phyloP scores from a whole-genome alignment of 306 rosid genomes.

The Lotus japonicus region DNA sequence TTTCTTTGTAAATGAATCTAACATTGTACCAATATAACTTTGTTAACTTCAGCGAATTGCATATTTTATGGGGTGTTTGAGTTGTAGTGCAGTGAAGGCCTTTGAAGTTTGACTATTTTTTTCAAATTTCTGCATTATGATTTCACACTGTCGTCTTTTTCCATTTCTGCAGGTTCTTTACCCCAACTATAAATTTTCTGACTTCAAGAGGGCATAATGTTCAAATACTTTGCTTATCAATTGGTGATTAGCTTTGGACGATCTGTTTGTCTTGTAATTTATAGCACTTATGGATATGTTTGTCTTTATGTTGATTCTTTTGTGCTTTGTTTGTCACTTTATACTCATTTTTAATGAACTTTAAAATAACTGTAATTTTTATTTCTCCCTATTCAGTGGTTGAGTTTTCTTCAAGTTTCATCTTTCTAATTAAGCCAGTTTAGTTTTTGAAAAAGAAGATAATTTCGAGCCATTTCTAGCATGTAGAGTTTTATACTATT shows the following conservation, averaged over 20 bases:
- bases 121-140: not conserved
- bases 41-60: not conserved
- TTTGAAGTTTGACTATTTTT: not conserved
- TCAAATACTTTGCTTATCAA: conserved; percentile 75
- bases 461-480: not conserved
- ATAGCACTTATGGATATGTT: not conserved
- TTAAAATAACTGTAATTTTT: not conserved
- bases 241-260: conserved; percentile 47
- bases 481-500: not conserved
- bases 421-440: conserved; percentile 12
- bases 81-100: not conserved
- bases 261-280: conserved; percentile 4
- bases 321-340: not conserved
- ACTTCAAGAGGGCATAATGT: conserved; percentile 62
- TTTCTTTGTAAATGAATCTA: not conserved
- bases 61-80: not conserved
- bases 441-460: not conserved
- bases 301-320: not conserved
- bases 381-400: not conserved
- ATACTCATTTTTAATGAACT: not conserved
- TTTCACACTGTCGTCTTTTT: conserved; percentile 11
- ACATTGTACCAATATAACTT: not conserved
- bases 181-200: conserved; percentile 76
- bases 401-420: not conserved
- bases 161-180: conserved; percentile 71